Conservation (phyloP, 2,329 filamentous ascomycete species). For the Sclerotinia minor region DNA sequence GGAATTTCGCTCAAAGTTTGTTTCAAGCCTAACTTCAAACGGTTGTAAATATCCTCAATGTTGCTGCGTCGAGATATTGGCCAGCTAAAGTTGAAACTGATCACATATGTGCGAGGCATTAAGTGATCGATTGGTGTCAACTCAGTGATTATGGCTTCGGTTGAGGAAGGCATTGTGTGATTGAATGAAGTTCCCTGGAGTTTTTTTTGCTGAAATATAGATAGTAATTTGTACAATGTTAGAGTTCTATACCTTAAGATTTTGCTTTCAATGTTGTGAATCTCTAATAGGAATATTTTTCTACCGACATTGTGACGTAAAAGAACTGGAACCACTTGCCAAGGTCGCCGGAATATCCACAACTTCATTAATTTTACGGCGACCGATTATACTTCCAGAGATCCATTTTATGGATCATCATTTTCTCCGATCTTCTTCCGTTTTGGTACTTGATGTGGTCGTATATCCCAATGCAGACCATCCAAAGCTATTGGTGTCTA, state of each 20-base stretch:
- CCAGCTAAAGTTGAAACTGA: not conserved
- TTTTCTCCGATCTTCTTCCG: not conserved
- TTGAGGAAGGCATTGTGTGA: not conserved
- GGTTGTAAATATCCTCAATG: slow-evolving; percentile 14
- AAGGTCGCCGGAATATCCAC: not conserved
- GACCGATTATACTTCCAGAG: not conserved
- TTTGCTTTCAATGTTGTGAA: not conserved
- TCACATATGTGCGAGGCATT: slow-evolving; percentile 19
- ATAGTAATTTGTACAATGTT: not conserved
- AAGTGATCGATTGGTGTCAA: slow-evolving; percentile 21
- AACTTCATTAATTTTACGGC: not conserved
- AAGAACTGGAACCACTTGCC: not conserved
- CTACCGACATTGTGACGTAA: not conserved
- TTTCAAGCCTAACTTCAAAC: slow-evolving; percentile 8
- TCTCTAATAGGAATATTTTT: not conserved
- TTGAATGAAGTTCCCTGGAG: not conserved
- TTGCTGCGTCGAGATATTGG: slow-evolving; percentile 19
- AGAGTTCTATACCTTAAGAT: not conserved
- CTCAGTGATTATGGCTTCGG: not conserved
- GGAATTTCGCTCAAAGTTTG: slow-evolving; percentile 13
- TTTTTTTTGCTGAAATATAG: not conserved
- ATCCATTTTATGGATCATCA: not conserved
- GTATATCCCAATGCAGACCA: not conserved
- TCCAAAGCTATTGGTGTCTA: not conserved
- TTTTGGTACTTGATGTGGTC: not conserved